These are phyloP conservation scores for Cystobasidium onofrii DNA, from an alignment of 768 basidiomycete species.

Conservation along the genomic window DNA sequence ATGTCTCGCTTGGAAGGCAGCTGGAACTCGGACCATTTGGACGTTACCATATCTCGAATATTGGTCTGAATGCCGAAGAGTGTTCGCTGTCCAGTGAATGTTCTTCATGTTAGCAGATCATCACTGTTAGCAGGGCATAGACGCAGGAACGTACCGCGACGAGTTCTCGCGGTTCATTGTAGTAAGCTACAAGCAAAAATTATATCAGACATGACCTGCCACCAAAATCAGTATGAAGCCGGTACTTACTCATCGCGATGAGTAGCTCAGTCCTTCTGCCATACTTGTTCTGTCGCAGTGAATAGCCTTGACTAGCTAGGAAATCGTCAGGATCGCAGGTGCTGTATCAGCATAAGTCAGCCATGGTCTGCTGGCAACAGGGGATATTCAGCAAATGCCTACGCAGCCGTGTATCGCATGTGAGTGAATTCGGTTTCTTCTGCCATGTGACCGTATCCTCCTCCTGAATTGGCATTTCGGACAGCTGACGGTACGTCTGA, in stretches of 20 bases:
- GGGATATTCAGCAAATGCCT: background rate
- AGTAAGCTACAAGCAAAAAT: conserved; percentile 45
- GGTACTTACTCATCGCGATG: conserved; percentile 67
- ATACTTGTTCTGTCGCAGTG: conserved; percentile 73
- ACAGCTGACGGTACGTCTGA: conserved; percentile 41
- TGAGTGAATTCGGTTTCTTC: conserved; percentile 87
- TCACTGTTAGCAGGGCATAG: conserved; percentile 42
- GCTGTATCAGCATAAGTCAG: too few species aligned
- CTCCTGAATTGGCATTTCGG: conserved; percentile 29
- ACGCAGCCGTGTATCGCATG: conserved; percentile 85
- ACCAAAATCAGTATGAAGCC: too few species aligned
- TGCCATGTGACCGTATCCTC: conserved; percentile 41
- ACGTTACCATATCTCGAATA: conserved; percentile 91
- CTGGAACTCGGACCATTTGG: conserved; percentile 90
- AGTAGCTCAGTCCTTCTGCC: conserved; percentile 84
- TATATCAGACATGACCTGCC: conserved; percentile 1
- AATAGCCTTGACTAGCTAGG: conserved; percentile 63
- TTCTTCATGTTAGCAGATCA: conserved; percentile 40
- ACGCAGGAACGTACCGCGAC: conserved; percentile 1
- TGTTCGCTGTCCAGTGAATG: conserved; percentile 49
- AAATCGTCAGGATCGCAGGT: conserved; percentile 89
- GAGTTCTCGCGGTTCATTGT: conserved; percentile 57
- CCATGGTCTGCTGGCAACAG: too few species aligned
- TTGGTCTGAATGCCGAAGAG: conserved; percentile 95
- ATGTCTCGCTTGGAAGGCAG: conserved; percentile 72